phyloP scores from a whole-genome alignment of 768 basidiomycete species.

The Arthromyces matolae region DNA sequence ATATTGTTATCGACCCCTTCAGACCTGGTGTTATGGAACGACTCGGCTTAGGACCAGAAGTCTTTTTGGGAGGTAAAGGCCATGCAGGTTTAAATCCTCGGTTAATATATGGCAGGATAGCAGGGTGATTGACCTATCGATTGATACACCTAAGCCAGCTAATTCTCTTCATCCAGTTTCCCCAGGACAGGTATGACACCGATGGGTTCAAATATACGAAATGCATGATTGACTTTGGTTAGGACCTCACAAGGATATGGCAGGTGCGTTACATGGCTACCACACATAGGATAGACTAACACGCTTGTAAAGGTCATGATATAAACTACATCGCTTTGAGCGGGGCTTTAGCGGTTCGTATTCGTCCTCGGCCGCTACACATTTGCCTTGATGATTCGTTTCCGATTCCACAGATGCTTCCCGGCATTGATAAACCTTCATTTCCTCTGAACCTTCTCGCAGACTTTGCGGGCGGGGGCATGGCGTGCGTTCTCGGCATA shows the following conservation, averaged over 20 bases:
- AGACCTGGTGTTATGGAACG: conserved; percentile 80
- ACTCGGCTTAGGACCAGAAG: conserved; percentile 70
- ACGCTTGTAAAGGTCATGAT: conserved; percentile 58
- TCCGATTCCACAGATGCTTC: conserved; percentile 50
- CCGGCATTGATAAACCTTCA: conserved; percentile 60
- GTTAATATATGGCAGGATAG: conserved; percentile 71
- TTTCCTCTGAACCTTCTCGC: conserved; percentile 77
- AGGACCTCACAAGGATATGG: conserved; percentile 76
- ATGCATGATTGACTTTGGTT: conserved; percentile 14
- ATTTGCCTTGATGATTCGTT: not conserved
- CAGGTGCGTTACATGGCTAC: conserved; percentile 42
- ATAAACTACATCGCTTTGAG: conserved; percentile 82
- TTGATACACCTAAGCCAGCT: no score
- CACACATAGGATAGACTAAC: conserved; percentile 3
- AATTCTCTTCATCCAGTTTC: conserved; percentile 42
- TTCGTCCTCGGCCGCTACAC: not conserved
- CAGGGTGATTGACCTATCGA: conserved; percentile 50
- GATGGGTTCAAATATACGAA: not conserved
- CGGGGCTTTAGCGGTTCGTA: conserved; percentile 61
- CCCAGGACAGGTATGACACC: conserved; percentile 51
- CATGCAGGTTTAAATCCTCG: conserved; percentile 53
- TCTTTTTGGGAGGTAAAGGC: conserved; percentile 52
- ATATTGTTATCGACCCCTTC: conserved; percentile 81
- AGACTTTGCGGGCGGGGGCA: conserved; percentile 81
- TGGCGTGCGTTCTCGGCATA: conserved; percentile 68